Conservation (phyloP, 2,329 filamentous ascomycete species). For the Cercospora sp. region DNA sequence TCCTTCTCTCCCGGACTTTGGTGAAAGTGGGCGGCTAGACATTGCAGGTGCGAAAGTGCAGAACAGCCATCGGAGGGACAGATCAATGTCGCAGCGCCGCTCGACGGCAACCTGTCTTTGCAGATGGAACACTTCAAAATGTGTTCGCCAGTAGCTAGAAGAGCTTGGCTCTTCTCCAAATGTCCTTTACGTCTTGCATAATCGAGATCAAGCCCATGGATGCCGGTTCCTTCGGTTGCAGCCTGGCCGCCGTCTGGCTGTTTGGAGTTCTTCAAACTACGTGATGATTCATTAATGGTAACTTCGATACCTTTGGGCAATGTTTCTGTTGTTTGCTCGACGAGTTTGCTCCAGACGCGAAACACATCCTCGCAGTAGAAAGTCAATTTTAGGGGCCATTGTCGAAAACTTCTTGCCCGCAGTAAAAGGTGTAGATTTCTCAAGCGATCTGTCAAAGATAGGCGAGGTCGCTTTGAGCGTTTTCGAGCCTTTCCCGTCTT, state of each 20-base stretch:
- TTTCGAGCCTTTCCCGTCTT: constrained; percentile 45
- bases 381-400: constrained; percentile 78
- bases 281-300: constrained; percentile 22
- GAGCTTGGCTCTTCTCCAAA: constrained; percentile 52
- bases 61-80: constrained; percentile 54
- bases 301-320: constrained; percentile 54
- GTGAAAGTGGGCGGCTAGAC: constrained; percentile 56
- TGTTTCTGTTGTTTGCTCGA: constrained; percentile 50
- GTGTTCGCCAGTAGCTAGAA: constrained; percentile 43
- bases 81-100: constrained; percentile 49
- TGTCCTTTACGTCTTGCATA: constrained; percentile 53
- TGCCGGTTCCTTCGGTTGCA: constrained; percentile 30
- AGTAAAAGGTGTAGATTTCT: constrained; percentile 80
- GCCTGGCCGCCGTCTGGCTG: background rate
- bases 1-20: constrained; percentile 33
- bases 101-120: constrained; percentile 39
- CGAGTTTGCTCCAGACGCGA: constrained; percentile 65
- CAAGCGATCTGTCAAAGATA: constrained; percentile 66
- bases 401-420: constrained; percentile 72
- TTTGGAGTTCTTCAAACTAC: constrained; percentile 19
- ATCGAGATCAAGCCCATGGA: constrained; percentile 53
- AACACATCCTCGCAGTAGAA: constrained; percentile 75
- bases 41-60: constrained; percentile 56
- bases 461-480: constrained; percentile 57
- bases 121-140: constrained; percentile 53